Percentiles rank a stretch among this genome's conserved stretches.
These are phyloP conservation scores for Camellia granthamiana DNA, from an alignment of 148 eudicot genomes.

Conservation along the genomic window DNA sequence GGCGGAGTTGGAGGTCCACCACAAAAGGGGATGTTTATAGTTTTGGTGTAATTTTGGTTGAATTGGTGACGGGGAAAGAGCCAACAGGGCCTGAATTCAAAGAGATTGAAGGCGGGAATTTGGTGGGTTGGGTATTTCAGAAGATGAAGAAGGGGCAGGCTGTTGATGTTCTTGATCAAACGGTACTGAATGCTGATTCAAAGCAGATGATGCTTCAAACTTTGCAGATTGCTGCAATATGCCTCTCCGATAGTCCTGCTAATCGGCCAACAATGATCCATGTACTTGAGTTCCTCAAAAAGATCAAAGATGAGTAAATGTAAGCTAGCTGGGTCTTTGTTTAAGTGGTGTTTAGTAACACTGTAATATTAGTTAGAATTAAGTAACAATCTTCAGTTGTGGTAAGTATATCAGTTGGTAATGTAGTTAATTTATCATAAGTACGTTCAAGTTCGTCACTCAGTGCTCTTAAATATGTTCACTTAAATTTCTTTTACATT, in stretches of 20 bases:
- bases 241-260: slow-evolving; percentile 48
- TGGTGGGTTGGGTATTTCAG: slow-evolving; percentile 52
- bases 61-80: slow-evolving; percentile 52
- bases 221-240: slow-evolving; percentile 39
- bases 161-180: slow-evolving; percentile 48
- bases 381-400: no score
- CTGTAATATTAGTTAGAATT: no score
- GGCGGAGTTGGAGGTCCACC: slow-evolving; percentile 55
- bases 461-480: no score
- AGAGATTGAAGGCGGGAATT: slow-evolving; percentile 54
- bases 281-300: slow-evolving; percentile 44
- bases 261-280: slow-evolving; percentile 47
- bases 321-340: not conserved
- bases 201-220: slow-evolving; percentile 47
- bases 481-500: no score
- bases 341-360: not conserved
- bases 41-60: slow-evolving; percentile 53
- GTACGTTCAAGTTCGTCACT: no score
- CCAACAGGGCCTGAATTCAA: slow-evolving; percentile 60
- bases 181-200: slow-evolving; percentile 38
- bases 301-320: slow-evolving; percentile 30
- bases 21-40: slow-evolving; percentile 53
- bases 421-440: no score
- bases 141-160: slow-evolving; percentile 40
- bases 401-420: no score